Evolutionary conservation across 108 stramenopile species (phyloP).

Genomic region (Discostella stelligeroides): DNA sequence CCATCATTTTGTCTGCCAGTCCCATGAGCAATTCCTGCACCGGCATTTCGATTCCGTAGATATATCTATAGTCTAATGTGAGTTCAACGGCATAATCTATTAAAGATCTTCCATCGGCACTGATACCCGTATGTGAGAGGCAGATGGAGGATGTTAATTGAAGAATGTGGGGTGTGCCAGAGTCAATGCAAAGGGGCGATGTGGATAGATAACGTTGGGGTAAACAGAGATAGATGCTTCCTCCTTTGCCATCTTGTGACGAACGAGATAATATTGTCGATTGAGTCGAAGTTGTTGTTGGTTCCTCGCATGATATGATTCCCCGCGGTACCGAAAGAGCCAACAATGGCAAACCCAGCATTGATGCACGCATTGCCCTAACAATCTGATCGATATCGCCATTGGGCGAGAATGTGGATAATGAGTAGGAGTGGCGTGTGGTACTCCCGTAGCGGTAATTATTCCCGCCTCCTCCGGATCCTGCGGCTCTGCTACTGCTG

Average conservation of each 20-base stretch:
- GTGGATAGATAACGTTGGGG: constrained; percentile 43
- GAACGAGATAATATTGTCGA: constrained; percentile 46
- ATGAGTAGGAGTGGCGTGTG: constrained; percentile 86
- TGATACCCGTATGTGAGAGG: constrained; percentile 70
- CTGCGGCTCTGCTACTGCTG: constrained; percentile 20
- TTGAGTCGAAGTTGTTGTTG: constrained; percentile 21
- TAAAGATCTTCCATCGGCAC: constrained; percentile 79
- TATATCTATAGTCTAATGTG: constrained; percentile 72
- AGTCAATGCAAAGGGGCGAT: constrained; percentile 68
- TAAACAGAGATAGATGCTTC: constrained; percentile 38
- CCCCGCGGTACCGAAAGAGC: constrained; percentile 42
- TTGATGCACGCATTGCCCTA: constrained; percentile 77
- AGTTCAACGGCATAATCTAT: constrained; percentile 64
- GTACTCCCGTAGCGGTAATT: constrained; percentile 55
- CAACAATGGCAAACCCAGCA: constrained; percentile 71
- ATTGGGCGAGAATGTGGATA: constrained; percentile 93
- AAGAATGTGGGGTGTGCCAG: constrained; percentile 77
- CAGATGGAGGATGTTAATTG: constrained; percentile 55
- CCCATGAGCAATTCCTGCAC: constrained; percentile 67
- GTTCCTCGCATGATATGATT: background rate
- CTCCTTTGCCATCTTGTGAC: background rate
- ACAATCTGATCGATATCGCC: constrained; percentile 96
- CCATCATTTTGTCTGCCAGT: constrained; percentile 67
- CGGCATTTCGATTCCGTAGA: constrained; percentile 71
- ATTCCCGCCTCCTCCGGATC: constrained; percentile 23